Conservation (phyloP, 1,284 basidiomycete genomes). For the Salmacisia buchloeana region DNA sequence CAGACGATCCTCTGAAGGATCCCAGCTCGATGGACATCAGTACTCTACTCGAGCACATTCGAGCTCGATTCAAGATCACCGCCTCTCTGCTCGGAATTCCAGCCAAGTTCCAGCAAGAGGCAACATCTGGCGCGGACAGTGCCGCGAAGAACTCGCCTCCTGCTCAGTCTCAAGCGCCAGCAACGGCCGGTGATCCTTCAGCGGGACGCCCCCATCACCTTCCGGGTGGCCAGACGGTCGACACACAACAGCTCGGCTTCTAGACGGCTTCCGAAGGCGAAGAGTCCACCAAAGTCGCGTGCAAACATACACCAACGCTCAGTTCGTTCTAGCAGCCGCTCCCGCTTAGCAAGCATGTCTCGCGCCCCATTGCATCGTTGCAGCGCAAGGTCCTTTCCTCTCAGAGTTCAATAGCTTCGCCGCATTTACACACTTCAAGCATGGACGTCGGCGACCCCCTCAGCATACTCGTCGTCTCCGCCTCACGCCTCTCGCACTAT, state of each 20-base stretch:
- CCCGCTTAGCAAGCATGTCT: too few relatives aligned
- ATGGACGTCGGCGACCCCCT: too few relatives aligned
- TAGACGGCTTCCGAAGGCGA: too few relatives aligned
- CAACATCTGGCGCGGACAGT: constrained; percentile 3
- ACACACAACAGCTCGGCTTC: constrained; percentile 1
- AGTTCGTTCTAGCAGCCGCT: too few relatives aligned
- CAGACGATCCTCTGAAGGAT: constrained; percentile 10
- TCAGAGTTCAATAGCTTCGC: too few relatives aligned
- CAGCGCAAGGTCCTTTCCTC: too few relatives aligned
- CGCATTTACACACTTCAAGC: too few relatives aligned
- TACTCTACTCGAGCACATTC: constrained; percentile 72
- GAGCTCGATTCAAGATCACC: constrained; percentile 77
- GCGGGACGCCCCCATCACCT: not conserved
- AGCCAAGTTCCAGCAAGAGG: constrained; percentile 52
- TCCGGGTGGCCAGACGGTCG: not conserved
- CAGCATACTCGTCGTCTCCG: too few relatives aligned
- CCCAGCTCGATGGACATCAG: constrained; percentile 61
- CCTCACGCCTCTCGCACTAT: too few relatives aligned
- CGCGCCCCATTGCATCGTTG: too few relatives aligned
- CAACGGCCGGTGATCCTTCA: not conserved
- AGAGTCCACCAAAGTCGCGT: too few relatives aligned
- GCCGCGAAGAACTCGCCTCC: not conserved
- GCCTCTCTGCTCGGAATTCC: constrained; percentile 76
- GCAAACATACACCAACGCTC: too few relatives aligned
- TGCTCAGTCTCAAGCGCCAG: not conserved